These are phyloP conservation scores for Heritiera littoralis DNA, from an alignment of 345 rosid species.

Conservation along the genomic window DNA sequence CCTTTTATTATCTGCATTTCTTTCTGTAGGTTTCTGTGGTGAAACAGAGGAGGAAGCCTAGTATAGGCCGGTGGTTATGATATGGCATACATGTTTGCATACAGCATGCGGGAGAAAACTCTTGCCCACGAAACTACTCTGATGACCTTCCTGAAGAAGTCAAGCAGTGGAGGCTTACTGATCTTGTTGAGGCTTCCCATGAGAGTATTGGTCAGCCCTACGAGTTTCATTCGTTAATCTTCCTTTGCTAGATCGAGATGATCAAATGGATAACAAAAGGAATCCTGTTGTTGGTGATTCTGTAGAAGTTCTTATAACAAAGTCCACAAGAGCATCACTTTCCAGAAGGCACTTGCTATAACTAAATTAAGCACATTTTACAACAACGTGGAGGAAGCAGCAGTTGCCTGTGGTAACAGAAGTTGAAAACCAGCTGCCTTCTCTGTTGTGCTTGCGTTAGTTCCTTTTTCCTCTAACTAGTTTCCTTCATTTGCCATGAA, in stretches of 20 bases:
- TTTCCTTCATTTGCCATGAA: background rate
- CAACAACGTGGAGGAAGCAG: conserved; percentile 36
- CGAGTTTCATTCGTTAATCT: conserved; percentile 53
- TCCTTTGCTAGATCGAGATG: conserved; percentile 45
- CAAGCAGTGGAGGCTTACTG: conserved; percentile 82
- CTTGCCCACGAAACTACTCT: conserved; percentile 77
- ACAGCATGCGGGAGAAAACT: conserved; percentile 93
- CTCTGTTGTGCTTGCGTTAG: background rate
- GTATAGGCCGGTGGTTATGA: conserved; percentile 74
- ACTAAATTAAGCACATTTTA: conserved; percentile 68
- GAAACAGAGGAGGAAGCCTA: conserved; percentile 93
- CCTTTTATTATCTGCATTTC: background rate
- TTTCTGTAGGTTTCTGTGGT: conserved; percentile 75
- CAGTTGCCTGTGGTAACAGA: conserved; percentile 54
- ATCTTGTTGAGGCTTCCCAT: conserved; percentile 75
- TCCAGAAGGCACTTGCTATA: conserved; percentile 76
- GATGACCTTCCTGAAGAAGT: conserved; percentile 85
- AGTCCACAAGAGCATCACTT: conserved; percentile 72
- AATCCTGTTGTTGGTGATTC: conserved; percentile 71
- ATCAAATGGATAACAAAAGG: conserved; percentile 32
- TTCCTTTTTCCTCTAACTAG: background rate
- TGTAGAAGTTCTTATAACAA: conserved; percentile 67
- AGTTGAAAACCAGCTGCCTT: conserved; percentile 17
- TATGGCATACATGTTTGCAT: conserved; percentile 99
- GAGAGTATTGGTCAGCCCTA: conserved; percentile 75